Percentiles rank a stretch among this genome's conserved stretches.
Conservation (phyloP, 2,329 filamentous ascomycete genomes). For the Aureobasidium subglaciale region DNA sequence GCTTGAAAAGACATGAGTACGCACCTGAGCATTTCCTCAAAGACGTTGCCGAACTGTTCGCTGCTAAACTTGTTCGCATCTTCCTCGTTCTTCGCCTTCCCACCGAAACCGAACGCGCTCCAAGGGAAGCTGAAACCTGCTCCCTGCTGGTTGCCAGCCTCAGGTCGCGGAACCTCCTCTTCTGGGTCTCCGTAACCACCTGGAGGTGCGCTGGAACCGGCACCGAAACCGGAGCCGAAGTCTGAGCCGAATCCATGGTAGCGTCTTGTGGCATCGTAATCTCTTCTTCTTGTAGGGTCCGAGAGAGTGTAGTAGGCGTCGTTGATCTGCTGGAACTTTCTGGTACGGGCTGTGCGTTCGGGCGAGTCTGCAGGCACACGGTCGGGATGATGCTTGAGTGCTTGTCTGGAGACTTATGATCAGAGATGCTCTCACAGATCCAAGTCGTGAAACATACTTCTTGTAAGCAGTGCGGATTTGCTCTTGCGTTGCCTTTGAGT, state of each 20-base stretch:
- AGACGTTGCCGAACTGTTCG: conserved; percentile 73
- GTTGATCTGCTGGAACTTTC: conserved; percentile 84
- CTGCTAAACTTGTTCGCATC: conserved; percentile 49
- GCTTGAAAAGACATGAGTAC: background rate
- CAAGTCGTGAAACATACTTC: conserved; percentile 39
- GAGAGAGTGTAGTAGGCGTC: conserved; percentile 91
- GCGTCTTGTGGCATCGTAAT: conserved; percentile 71
- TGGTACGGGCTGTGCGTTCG: conserved; percentile 73
- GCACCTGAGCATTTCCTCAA: conserved; percentile 44
- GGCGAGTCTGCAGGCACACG: conserved; percentile 77
- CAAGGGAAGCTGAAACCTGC: conserved; percentile 50
- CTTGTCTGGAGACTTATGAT: conserved; percentile 51
- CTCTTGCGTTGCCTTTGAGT: conserved; percentile 64
- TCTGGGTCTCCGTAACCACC: conserved; percentile 38
- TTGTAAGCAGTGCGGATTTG: conserved; percentile 96
- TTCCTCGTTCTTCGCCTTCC: conserved; percentile 39
- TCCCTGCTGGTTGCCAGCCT: conserved; percentile 17
- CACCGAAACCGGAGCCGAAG: conserved; percentile 19
- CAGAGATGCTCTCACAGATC: conserved; percentile 57
- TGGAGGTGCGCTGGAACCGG: conserved; percentile 34
- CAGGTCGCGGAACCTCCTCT: conserved; percentile 41
- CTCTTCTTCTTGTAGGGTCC: conserved; percentile 65
- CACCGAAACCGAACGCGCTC: conserved; percentile 60
- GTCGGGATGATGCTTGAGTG: conserved; percentile 88
- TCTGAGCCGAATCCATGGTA: conserved; percentile 45